These are phyloP conservation scores for Madurella mycetomatis DNA, from an alignment of 2,329 filamentous ascomycete species.

Conservation along the genomic window DNA sequence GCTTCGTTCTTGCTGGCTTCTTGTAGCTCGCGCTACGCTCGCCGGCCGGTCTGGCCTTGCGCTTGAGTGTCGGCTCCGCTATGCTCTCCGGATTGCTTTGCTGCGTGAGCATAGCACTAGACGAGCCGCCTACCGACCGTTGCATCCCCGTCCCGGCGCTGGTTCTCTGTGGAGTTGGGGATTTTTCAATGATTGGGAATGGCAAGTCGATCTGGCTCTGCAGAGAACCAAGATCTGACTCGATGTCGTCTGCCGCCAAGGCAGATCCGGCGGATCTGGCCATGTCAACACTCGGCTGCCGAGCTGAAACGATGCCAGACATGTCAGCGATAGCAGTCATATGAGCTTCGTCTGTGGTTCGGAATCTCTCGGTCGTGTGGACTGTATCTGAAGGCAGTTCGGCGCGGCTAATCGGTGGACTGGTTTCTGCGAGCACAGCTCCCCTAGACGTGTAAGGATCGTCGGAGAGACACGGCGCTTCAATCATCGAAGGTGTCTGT, in stretches of 20 bases:
- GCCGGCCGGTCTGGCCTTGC: neutral
- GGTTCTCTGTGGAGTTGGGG: neutral
- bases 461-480: too few relatives aligned
- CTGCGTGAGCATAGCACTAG: neutral
- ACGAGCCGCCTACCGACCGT: neutral
- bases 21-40: conserved; percentile 4
- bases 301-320: neutral
- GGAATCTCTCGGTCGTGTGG: neutral
- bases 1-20: neutral
- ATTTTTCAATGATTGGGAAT: neutral
- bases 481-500: too few relatives aligned
- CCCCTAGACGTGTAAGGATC: neutral
- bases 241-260: neutral
- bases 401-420: neutral
- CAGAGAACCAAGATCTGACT: neutral
- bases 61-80: conserved; percentile 6
- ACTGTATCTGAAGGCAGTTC: neutral
- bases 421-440: neutral
- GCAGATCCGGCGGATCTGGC: neutral
- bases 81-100: conserved; percentile 16
- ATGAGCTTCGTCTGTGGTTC: neutral
- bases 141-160: neutral
- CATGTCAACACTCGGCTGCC: neutral
- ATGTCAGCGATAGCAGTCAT: neutral
- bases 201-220: conserved; percentile 7